Base-by-base conservation (phyloP, 2,329 filamentous ascomycete species). In the Periglandula ipomoeae region DNA sequence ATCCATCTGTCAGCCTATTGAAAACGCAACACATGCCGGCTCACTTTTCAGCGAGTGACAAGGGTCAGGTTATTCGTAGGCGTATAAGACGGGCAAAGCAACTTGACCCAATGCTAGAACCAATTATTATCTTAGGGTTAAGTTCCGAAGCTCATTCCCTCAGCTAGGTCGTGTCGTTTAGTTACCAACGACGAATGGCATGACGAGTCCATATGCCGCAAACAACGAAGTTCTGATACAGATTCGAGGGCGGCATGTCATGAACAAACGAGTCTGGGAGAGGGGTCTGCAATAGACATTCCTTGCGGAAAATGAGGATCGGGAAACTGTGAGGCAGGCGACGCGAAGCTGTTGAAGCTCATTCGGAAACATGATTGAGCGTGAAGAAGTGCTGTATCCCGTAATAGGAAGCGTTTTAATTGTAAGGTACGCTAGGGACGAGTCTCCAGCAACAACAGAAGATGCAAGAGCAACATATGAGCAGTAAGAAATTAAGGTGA, bases 121-220 rank as follows among this genome's bases (percentile, higher is more conserved):
- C 86, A 85, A 81, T 73, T 67, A 64, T 72, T 69, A 72, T 73
- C 78, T 86, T 95, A 95, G 90, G 90, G 90, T 95, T 95, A 95
- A 90, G 87, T 90, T 90, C 87, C 88, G 82, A 84, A 70, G 72
- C 69, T 72, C 73, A 74, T 80, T 84, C 79, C 76, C 78, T 70
- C 71, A 61, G 63, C 56, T 56, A 48, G 55, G 60, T 67, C 65
- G 69, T 70, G 65, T 68, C 64, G 62, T 64, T 63, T 54, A 61
- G 58, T 59, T 61, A 60, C 60, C 55, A 61, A 68, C 65, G 60
- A 65, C 64, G 52, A 57, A 53, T 50, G 59, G 20, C 66, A 62
- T 61, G 63, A 65, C 63, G 61, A 51, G 63, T 68, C 73, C 71
- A 59, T 59, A 58, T 74, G 70, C 74, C 59, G 73, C 74, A 64